Evolutionary conservation across 2,329 filamentous ascomycete species (phyloP), one percentile per base, ranked within the genome.

Genomic region (Penicillium sp.): DNA sequence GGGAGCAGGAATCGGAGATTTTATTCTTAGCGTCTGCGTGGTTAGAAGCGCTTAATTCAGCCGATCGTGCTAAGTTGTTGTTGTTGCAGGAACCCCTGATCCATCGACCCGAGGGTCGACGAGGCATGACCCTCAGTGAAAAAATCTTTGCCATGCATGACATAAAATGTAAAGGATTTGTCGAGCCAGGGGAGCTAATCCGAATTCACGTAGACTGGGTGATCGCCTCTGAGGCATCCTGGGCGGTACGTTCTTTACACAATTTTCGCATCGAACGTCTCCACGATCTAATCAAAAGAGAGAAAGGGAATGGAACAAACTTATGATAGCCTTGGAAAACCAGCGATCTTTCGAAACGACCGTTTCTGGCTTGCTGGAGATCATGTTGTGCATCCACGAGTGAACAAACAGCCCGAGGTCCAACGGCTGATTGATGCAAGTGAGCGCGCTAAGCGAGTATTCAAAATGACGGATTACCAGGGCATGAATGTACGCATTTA

Each of bases 291-390:
- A 9, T 28, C 8, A 4, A 16, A 20, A 8, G 4, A n/a, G 35
- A 4, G 35, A 4, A 8, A 29, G 41, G 57, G 67, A 23, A 75
- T 76, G 72, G 64, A 69, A 32, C 60, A 55, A 34, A 69, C 66
- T 5, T 74, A 74, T 49, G 57, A 72, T 8, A 43, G 56, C 3
- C 54, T 76, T 10, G 70, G 70, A 2, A 54, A 58, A 20, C 71
- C 72, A 1, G 65, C 70, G 4, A 70, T 74, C 16, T 75, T 69
- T 52, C 70, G 74, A 13, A 77, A 76, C 44, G 73, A 76, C 49
- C 60, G 74, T 0, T 69, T 77, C 46, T 77, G 74, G 74, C 64
- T 77, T 11, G 73, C 74, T 0, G 70, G 69, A 1, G 75, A 77
- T 54, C 75, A 77, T 51, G 64, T 70, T 3, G 72, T 77, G 8